Base-by-base conservation (phyloP, 805 yeast genomes). In the Priceomyces medius region DNA sequence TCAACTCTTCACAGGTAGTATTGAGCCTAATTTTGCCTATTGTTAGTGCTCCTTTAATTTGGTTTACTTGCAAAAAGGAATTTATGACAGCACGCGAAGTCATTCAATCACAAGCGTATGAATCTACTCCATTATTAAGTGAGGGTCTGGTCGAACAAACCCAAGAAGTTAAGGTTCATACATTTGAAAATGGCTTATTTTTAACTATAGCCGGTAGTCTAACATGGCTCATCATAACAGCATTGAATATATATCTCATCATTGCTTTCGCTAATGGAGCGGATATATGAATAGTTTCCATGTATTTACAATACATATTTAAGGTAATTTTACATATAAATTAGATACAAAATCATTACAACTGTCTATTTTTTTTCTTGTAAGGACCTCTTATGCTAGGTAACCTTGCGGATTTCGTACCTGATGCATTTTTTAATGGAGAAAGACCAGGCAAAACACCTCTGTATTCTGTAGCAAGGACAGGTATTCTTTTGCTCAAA, bases 401-500 rank as follows among this genome's bases (percentile, higher is more conserved):
- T 44, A 68, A 56, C 43, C 73, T 60, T 27, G 60, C 43, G 10
- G 61, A 46, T 35, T 56, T 56, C 13, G 41, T 29, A n/a, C 38
- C 38, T 18, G 46, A 24, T 6, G 46, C 36, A 26, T 48, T 54
- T 37, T 56, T 54, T 10, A 54, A 41, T 23, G 65, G 46, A 31
- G 72, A 50, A 3, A 72, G 58, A 2, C 86, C 85, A 1, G 97
- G 97, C 54, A 90, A 71, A 1, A 84, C 74, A 35, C 97, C 97
- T 27, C 77, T 66, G 55, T 87, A 89, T 49, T 83, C 87, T 18
- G 81, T 77, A 56, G 80, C 80, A 42, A 85, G 71, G 0, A 85
- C 82, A 0, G 96, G 95, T 35, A 90, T 58, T 18, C 62, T 63
- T 31, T 66, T 61, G 33, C 71, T 65, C 38, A 68, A 55, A 18